Evolutionary conservation across 78 protist species (phyloP).

Genomic region (Dictyostelium purpureum): DNA sequence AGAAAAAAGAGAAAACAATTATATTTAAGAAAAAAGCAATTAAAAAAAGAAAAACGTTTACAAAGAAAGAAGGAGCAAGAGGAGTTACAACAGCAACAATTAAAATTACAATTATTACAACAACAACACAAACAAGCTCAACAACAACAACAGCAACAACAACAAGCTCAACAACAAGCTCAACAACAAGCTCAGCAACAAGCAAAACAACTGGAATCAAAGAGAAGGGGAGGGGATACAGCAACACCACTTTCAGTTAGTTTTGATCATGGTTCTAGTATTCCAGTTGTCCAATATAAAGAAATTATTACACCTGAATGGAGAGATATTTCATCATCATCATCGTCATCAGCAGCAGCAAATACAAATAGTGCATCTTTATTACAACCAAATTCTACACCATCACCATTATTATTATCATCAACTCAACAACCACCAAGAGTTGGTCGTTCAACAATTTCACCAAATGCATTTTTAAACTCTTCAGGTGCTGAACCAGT

Average conservation of each 20-base stretch:
- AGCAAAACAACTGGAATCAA: neutral
- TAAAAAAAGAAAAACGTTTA: neutral
- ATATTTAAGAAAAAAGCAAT: neutral
- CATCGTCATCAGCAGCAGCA: neutral
- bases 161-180: neutral
- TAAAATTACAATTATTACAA: neutral
- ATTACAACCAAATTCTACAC: neutral
- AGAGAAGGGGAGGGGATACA: neutral
- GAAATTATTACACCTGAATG: conserved; percentile 75
- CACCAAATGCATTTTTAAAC: neutral
- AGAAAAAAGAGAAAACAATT: neutral
- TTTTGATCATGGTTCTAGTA: neutral
- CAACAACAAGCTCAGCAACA: neutral
- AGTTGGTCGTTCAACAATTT: neutral
- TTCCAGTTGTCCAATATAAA: conserved; percentile 9
- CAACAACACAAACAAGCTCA: neutral
- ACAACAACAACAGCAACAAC: neutral
- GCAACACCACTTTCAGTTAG: too few species aligned
- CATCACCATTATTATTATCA: neutral
- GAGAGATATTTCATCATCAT: conserved; percentile 65
- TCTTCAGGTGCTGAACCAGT: neutral
- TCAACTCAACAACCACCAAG: neutral
- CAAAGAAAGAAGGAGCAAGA: neutral
- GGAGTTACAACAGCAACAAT: neutral
- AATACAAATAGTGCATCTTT: neutral